Evolutionary conservation across 257 asterid genomes (phyloP).

Genomic region (Salvia rosmarinus): DNA sequence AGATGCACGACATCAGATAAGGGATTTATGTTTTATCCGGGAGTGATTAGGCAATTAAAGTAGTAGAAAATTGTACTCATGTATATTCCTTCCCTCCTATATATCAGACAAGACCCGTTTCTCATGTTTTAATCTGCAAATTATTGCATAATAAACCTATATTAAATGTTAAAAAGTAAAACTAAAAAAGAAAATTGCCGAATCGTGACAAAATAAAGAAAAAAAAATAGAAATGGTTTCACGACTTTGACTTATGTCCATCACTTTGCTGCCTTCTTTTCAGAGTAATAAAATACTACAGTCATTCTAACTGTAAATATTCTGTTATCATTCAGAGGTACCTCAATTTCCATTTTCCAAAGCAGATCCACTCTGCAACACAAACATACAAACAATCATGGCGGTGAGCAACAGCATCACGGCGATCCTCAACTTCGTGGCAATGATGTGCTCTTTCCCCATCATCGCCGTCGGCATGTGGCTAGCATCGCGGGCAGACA

Average conservation of each 20-base stretch:
- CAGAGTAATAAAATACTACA: not conserved
- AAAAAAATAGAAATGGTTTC: not conserved
- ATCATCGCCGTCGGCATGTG: constrained; percentile 83
- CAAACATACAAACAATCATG: constrained; percentile 37
- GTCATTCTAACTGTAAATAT: not conserved
- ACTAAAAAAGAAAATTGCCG: too few species aligned
- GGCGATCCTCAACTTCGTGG: constrained; percentile 80
- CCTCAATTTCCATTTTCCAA: constrained; percentile 16
- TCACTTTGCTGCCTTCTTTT: not conserved
- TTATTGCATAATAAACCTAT: too few species aligned
- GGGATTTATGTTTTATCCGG: too few species aligned
- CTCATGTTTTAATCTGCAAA: too few species aligned
- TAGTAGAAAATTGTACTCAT: too few species aligned
- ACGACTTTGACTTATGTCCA: not conserved
- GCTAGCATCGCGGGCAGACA: constrained; percentile 86
- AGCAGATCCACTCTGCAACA: not conserved
- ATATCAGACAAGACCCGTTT: too few species aligned
- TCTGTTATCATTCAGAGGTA: not conserved
- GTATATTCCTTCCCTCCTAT: too few species aligned
- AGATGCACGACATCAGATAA: too few species aligned
- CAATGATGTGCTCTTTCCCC: constrained; percentile 88
- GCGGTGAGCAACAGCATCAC: constrained; percentile 92
- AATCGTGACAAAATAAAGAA: too few species aligned
- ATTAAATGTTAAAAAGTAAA: too few species aligned
- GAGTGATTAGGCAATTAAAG: too few species aligned